These are phyloP conservation scores for Aspergillus japonicus DNA, from an alignment of 2,329 filamentous ascomycete genomes.

Conservation along the genomic window DNA sequence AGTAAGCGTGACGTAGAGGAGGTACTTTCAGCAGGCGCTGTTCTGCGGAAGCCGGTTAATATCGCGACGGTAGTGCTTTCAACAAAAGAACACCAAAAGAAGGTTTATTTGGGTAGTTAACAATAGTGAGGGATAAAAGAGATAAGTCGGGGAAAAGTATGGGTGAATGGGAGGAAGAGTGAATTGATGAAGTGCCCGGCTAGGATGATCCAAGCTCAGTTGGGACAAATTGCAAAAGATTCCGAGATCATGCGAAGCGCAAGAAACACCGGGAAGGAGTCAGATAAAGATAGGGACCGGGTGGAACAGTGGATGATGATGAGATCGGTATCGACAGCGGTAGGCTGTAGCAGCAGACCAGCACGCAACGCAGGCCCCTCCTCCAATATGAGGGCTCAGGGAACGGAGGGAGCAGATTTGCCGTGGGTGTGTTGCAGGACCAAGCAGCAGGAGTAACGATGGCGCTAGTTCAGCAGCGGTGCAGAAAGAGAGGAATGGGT, in stretches of 20 bases:
- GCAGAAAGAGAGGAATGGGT: conserved; percentile 14
- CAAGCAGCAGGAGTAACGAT: conserved; percentile 21
- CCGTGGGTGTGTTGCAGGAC: conserved; percentile 18
- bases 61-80: conserved; percentile 1
- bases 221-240: conserved; percentile 15
- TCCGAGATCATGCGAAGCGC: conserved; percentile 13
- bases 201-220: conserved; percentile 17
- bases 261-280: conserved; percentile 9
- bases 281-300: conserved; percentile 17
- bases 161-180: neutral
- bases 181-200: conserved; percentile 10
- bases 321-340: conserved; percentile 18
- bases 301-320: conserved; percentile 12
- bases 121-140: neutral
- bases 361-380: conserved; percentile 17
- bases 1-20: conserved; percentile 10
- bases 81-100: neutral
- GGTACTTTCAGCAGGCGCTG: conserved; percentile 7
- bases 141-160: neutral
- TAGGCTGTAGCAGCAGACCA: conserved; percentile 2
- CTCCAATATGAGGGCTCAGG: conserved; percentile 13
- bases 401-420: conserved; percentile 23
- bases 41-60: conserved; percentile 7
- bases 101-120: neutral
- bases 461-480: conserved; percentile 21